Evolutionary conservation across 2,329 filamentous ascomycete genomes (phyloP).

Genomic region (Ceratocystis albifundus): DNA sequence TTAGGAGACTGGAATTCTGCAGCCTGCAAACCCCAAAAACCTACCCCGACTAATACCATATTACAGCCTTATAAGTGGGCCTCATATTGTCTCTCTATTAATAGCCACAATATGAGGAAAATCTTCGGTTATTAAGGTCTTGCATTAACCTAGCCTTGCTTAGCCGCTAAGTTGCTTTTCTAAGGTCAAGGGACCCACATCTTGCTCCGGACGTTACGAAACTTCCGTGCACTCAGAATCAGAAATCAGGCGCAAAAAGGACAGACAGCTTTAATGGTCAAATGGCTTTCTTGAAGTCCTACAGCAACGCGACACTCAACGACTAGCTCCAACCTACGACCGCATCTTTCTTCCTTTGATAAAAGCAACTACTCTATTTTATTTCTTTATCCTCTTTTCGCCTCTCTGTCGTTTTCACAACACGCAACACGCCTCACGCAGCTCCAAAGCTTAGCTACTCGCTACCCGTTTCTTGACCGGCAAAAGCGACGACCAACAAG

Average conservation of each 20-base stretch:
- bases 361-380: neutral
- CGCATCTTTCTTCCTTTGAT: neutral
- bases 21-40: neutral
- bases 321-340: neutral
- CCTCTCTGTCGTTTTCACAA: neutral
- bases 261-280: constrained; percentile 5
- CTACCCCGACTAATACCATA: neutral
- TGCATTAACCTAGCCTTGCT: neutral
- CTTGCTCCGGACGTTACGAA: constrained; percentile 2
- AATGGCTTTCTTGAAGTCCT: neutral
- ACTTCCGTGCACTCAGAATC: constrained; percentile 6
- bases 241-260: constrained; percentile 3
- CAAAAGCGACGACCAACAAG: neutral
- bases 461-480: neutral
- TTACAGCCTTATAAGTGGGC: neutral
- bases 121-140: neutral
- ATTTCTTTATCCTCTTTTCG: neutral
- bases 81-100: neutral
- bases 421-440: neutral
- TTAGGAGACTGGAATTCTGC: neutral
- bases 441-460: neutral
- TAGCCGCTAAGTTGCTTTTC: neutral
- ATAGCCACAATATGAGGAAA: neutral
- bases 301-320: neutral
- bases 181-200: neutral